A percentile compares a stretch with the other conserved stretches of the same genome.
Evolutionary conservation across 1,139 yeast species (phyloP).

Genomic region (Casaregolazyma suthepensis): DNA sequence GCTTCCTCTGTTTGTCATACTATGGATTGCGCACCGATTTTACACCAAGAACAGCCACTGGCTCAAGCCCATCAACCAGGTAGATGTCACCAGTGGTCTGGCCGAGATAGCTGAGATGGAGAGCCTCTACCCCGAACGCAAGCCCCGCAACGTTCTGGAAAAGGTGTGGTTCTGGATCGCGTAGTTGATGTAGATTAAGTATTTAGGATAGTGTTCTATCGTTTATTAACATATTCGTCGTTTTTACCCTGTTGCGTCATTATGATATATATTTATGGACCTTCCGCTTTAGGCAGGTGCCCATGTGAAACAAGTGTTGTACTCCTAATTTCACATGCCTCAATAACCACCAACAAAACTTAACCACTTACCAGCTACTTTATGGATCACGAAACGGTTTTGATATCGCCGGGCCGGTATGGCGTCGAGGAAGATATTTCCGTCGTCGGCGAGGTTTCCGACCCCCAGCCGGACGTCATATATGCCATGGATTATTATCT

Average conservation of each 20-base stretch:
- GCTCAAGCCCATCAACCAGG: slow-evolving; percentile 37
- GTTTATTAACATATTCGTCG: not conserved
- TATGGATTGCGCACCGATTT: slow-evolving; percentile 48
- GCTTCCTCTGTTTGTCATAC: slow-evolving; percentile 41
- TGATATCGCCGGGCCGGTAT: not conserved
- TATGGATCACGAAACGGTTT: slow-evolving; percentile 4
- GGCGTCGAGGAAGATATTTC: not conserved
- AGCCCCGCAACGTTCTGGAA: slow-evolving; percentile 36
- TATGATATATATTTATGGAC: not conserved
- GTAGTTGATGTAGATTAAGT: slow-evolving; percentile 10
- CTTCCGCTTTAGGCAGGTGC: not conserved
- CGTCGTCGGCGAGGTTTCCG: not conserved
- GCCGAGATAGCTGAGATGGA: slow-evolving; percentile 45
- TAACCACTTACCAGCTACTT: not conserved
- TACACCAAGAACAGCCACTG: slow-evolving; percentile 42
- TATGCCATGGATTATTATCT: slow-evolving; percentile 18
- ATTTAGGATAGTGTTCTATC: not conserved
- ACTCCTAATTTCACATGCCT: not conserved
- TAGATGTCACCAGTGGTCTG: slow-evolving; percentile 48
- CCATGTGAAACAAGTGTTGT: not conserved
- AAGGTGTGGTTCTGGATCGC: slow-evolving; percentile 41
- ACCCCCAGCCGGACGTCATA: slow-evolving; percentile 3
- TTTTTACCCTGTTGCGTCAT: not conserved
- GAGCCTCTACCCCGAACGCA: slow-evolving; percentile 31
- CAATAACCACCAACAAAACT: not conserved